A percentile compares a stretch with the other conserved stretches of the same genome.
Evolutionary conservation across 192 early-diverging fungal genomes (phyloP).

Genomic region (Ambispora gerdemannii): DNA sequence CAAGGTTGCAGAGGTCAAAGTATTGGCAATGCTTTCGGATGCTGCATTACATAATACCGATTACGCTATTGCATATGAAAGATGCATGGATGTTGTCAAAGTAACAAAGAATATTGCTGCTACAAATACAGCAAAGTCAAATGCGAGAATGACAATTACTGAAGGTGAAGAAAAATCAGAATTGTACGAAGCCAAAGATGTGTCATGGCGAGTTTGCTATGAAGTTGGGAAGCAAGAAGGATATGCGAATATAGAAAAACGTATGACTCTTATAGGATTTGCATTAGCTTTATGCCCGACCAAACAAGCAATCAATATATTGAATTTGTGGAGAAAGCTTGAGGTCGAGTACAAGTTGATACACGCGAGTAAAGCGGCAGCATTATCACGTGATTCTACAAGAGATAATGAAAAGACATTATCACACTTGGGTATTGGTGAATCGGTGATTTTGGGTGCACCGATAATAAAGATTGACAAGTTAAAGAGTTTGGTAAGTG

Average conservation of each 20-base stretch:
- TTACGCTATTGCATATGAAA: slow-evolving; percentile 47
- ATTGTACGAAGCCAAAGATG: slow-evolving; percentile 31
- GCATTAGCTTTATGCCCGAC: slow-evolving; percentile 54
- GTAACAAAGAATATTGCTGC: slow-evolving; percentile 34
- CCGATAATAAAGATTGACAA: slow-evolving; percentile 41
- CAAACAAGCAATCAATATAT: slow-evolving; percentile 40
- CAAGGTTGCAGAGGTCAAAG: slow-evolving; percentile 51
- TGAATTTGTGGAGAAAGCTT: slow-evolving; percentile 44
- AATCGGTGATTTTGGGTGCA: slow-evolving; percentile 23
- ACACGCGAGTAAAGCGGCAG: background rate
- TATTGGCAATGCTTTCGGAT: slow-evolving; percentile 59
- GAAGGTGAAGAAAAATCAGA: background rate
- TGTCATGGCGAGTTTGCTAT: slow-evolving; percentile 41
- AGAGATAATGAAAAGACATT: slow-evolving; percentile 13
- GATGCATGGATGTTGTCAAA: slow-evolving; percentile 60
- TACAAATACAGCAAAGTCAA: slow-evolving; percentile 32
- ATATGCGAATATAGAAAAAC: slow-evolving; percentile 42
- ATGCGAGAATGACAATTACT: slow-evolving; percentile 26
- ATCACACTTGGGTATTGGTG: slow-evolving; percentile 29
- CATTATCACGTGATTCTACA: slow-evolving; percentile 8
- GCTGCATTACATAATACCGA: slow-evolving; percentile 58
- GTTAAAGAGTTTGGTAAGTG: slow-evolving; percentile 39
- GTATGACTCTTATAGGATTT: slow-evolving; percentile 51
- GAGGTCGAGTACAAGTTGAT: slow-evolving; percentile 29
- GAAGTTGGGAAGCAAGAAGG: slow-evolving; percentile 43